These are phyloP conservation scores for Gaeumannomyces tritici DNA, from an alignment of 2,329 filamentous ascomycete species.

Conservation along the genomic window DNA sequence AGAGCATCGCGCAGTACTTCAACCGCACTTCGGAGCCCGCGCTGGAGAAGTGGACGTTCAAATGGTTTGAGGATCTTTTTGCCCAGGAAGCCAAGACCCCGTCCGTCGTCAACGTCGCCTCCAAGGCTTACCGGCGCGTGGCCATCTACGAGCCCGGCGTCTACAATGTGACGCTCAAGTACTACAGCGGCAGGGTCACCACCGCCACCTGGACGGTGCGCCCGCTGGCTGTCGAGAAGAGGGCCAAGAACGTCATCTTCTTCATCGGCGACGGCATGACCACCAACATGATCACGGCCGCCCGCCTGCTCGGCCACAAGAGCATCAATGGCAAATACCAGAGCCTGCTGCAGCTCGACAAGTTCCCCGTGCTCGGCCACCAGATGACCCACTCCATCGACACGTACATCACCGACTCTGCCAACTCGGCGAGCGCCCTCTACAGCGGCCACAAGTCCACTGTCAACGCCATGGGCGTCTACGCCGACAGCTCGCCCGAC, in stretches of 20 bases:
- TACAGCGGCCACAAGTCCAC: slow-evolving; percentile 79
- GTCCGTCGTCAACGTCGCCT: slow-evolving; percentile 68
- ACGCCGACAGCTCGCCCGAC: slow-evolving; percentile 65
- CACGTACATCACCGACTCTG: slow-evolving; percentile 77
- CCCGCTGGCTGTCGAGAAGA: slow-evolving; percentile 57
- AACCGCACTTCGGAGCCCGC: slow-evolving; percentile 52
- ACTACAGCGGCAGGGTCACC: slow-evolving; percentile 57
- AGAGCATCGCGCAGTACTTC: slow-evolving; percentile 58
- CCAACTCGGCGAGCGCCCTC: slow-evolving; percentile 73
- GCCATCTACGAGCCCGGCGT: slow-evolving; percentile 70
- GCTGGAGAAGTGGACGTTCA: slow-evolving; percentile 73
- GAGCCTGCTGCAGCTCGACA: slow-evolving; percentile 64
- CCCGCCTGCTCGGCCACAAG: slow-evolving; percentile 72
- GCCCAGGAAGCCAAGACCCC: slow-evolving; percentile 60
- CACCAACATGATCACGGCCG: slow-evolving; percentile 73
- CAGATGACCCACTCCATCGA: slow-evolving; percentile 86
- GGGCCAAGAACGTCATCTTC: slow-evolving; percentile 76
- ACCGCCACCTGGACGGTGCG: slow-evolving; percentile 75
- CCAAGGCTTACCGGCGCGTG: slow-evolving; percentile 68
- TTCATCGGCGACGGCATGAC: slow-evolving; percentile 72
- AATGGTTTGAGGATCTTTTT: slow-evolving; percentile 80
- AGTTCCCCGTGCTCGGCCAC: slow-evolving; percentile 78
- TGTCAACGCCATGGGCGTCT: slow-evolving; percentile 73
- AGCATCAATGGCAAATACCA: slow-evolving; percentile 79
- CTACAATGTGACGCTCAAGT: slow-evolving; percentile 66